Percentiles rank a stretch among this genome's conserved stretches.
Evolutionary conservation across 2,329 filamentous ascomycete genomes (phyloP).

Genomic region (Epichloe uncinata): DNA sequence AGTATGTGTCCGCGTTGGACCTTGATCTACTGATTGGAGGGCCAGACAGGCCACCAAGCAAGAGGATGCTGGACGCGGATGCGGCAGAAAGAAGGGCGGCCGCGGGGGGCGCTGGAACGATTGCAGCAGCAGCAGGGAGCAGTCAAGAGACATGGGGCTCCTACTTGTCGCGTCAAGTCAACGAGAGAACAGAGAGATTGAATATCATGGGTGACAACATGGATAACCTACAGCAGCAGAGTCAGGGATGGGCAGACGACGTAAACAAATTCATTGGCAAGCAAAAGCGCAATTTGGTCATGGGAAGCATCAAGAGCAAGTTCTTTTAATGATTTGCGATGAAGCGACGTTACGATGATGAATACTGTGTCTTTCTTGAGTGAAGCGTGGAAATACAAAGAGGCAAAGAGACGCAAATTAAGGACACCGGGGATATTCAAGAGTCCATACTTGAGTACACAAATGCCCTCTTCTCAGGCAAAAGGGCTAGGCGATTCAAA

Average conservation of each 20-base stretch:
- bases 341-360: not conserved
- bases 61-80: constrained; percentile 72
- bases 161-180: constrained; percentile 75
- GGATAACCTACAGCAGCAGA: constrained; percentile 69
- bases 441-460: not conserved
- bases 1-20: constrained; percentile 75
- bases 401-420: no score
- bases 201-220: constrained; percentile 73
- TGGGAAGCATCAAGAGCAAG: constrained; percentile 54
- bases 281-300: constrained; percentile 75
- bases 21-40: constrained; percentile 86
- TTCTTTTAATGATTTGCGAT: constrained; percentile 25
- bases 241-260: constrained; percentile 72
- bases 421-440: no score
- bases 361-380: not conserved
- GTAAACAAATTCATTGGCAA: constrained; percentile 74
- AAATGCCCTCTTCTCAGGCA: not conserved
- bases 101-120: constrained; percentile 16
- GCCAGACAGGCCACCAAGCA: constrained; percentile 73
- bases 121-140: constrained; percentile 11
- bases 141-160: constrained; percentile 54
- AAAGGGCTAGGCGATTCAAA: no score
- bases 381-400: not conserved
- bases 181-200: constrained; percentile 81
- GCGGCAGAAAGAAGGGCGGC: constrained; percentile 58